Conservation (phyloP, 345 rosid species). For the Brassica rapa region DNA sequence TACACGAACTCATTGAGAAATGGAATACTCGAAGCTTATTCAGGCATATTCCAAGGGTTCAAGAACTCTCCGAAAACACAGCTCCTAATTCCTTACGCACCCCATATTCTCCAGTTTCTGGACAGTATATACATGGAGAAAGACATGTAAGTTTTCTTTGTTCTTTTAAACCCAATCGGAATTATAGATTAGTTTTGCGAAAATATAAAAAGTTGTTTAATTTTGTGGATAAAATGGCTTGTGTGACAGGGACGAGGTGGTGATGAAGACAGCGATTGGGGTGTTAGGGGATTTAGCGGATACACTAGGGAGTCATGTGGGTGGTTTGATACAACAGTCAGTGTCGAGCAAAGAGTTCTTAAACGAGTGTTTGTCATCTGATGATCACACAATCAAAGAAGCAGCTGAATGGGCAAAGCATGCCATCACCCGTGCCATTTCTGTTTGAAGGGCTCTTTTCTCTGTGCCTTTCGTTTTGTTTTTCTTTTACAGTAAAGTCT, state of each 20-base stretch:
- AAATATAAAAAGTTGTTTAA: background rate
- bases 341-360: slow-evolving; percentile 70
- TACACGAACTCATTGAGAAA: slow-evolving; percentile 72
- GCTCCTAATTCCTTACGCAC: slow-evolving; percentile 68
- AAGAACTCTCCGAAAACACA: slow-evolving; percentile 72
- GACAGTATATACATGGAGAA: slow-evolving; percentile 79
- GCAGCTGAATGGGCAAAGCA: slow-evolving; percentile 68
- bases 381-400: slow-evolving; percentile 58
- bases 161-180: background rate
- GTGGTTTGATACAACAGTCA: slow-evolving; percentile 73
- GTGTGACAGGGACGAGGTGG: slow-evolving; percentile 65
- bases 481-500: slow-evolving; percentile 40
- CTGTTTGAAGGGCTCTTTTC: slow-evolving; percentile 55
- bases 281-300: slow-evolving; percentile 82
- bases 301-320: slow-evolving; percentile 73
- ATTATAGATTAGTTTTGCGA: background rate
- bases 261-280: slow-evolving; percentile 78
- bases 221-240: background rate
- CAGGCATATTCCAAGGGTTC: slow-evolving; percentile 80
- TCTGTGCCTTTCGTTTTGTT: slow-evolving; percentile 31
- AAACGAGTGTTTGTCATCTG: slow-evolving; percentile 71
- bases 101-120: slow-evolving; percentile 71
- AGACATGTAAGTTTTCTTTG: slow-evolving; percentile 58
- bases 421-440: slow-evolving; percentile 72
- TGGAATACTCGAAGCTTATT: slow-evolving; percentile 75